phyloP scores from a whole-genome alignment of 495 filamentous ascomycete genomes.

The Glutinoglossum americanum region DNA sequence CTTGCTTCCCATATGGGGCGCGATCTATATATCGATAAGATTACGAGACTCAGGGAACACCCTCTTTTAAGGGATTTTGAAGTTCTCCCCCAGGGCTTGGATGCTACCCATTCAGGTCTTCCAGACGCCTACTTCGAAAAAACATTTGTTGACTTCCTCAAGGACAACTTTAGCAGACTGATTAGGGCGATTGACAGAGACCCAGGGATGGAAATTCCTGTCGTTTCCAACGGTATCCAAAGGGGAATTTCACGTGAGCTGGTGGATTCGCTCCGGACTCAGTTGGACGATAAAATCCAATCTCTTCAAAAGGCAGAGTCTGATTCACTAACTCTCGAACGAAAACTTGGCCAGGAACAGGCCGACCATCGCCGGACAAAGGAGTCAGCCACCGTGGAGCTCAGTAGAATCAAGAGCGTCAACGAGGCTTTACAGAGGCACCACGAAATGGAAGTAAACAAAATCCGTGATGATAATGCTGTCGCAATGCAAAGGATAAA shows the following conservation, averaged over 20 bases:
- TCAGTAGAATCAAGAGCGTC: conserved; percentile 38
- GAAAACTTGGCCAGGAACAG: conserved; percentile 55
- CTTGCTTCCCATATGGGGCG: conserved; percentile 61
- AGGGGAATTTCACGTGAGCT: conserved; percentile 68
- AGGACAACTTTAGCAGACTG: conserved; percentile 81
- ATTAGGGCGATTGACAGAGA: conserved; percentile 78
- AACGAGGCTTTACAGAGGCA: conserved; percentile 49
- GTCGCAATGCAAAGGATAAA: conserved; percentile 19
- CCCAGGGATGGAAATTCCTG: conserved; percentile 62
- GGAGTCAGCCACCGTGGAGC: conserved; percentile 41
- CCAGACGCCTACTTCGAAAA: conserved; percentile 75
- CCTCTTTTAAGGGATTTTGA: conserved; percentile 85
- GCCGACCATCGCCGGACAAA: conserved; percentile 51
- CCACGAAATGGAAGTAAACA: conserved; percentile 35
- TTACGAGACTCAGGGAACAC: conserved; percentile 55
- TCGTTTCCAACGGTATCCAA: conserved; percentile 55
- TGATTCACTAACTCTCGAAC: conserved; percentile 40
- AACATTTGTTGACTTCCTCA: conserved; percentile 81
- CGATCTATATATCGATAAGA: conserved; percentile 72
- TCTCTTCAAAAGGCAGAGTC: conserved; percentile 45
- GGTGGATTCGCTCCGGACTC: conserved; percentile 58
- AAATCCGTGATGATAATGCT: conserved; percentile 12
- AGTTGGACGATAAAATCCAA: conserved; percentile 51
- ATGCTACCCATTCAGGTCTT: conserved; percentile 30
- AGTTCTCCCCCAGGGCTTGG: conserved; percentile 49